A percentile compares a stretch with the other conserved stretches of the same genome.
These are phyloP conservation scores for Termitomyces sp. DNA, from an alignment of 768 basidiomycete species.

Conservation along the genomic window DNA sequence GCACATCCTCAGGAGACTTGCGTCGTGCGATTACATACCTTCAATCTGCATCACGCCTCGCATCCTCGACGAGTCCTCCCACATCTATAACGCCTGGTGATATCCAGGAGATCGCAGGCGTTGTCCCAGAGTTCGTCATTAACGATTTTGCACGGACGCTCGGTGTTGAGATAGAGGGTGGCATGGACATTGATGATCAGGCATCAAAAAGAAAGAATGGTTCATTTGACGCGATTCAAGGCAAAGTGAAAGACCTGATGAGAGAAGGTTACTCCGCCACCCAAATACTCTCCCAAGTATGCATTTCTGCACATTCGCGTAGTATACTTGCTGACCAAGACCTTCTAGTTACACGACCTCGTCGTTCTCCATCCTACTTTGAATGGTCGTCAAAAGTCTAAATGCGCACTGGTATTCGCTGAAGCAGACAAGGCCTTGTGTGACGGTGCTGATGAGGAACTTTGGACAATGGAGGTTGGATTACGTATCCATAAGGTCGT, in stretches of 20 bases:
- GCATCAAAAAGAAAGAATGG: constrained; percentile 21
- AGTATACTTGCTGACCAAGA: constrained; percentile 5
- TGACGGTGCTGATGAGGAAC: constrained; percentile 95
- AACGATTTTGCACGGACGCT: constrained; percentile 62
- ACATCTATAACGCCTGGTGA: constrained; percentile 69
- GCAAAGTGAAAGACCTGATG: constrained; percentile 70
- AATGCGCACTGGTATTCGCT: constrained; percentile 78
- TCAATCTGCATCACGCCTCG: constrained; percentile 89
- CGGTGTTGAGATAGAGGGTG: constrained; percentile 60
- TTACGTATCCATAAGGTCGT: constrained; percentile 68
- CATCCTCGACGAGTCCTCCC: constrained; percentile 67
- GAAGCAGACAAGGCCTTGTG: constrained; percentile 95
- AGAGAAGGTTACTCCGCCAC: constrained; percentile 91
- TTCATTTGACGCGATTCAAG: constrained; percentile 59
- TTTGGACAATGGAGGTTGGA: constrained; percentile 91
- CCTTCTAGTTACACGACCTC: constrained; percentile 78
- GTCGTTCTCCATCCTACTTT: constrained; percentile 81
- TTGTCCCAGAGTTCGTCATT: constrained; percentile 77
- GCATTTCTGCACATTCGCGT: constrained; percentile 17
- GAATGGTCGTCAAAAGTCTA: constrained; percentile 74
- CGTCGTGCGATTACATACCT: constrained; percentile 97
- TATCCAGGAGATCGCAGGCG: constrained; percentile 96
- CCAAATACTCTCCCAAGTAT: constrained; percentile 84
- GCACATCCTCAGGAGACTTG: constrained; percentile 85
- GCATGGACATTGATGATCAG: constrained; percentile 48